These are phyloP conservation scores for Ambispora gerdemannii DNA, from an alignment of 192 early-diverging fungal genomes.

Conservation along the genomic window DNA sequence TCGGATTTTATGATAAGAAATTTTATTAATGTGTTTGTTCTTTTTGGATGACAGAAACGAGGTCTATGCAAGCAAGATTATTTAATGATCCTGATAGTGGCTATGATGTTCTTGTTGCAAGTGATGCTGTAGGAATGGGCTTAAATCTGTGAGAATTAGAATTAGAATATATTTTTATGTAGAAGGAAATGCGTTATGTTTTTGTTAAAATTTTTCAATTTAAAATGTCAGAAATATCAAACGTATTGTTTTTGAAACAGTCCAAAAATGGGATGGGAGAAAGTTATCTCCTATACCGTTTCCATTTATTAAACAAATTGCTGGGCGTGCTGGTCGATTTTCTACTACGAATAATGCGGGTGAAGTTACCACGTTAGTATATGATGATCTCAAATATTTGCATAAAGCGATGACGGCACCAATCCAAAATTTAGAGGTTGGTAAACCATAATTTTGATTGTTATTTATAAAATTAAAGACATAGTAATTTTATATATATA, in stretches of 20 bases:
- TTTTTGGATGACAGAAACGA: conserved; percentile 59
- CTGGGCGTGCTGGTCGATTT: conserved; percentile 86
- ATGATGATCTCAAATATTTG: conserved; percentile 27
- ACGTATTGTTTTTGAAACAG: conserved; percentile 77
- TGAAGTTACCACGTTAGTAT: conserved; percentile 64
- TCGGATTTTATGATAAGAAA: conserved; percentile 7
- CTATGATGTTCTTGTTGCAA: conserved; percentile 85
- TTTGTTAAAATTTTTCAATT: not conserved
- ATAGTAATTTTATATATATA: not conserved
- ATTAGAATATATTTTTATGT: not conserved
- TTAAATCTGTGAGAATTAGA: conserved; percentile 69
- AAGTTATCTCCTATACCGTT: conserved; percentile 49
- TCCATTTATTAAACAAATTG: conserved; percentile 91
- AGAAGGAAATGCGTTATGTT: conserved; percentile 3
- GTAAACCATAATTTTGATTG: conserved; percentile 1
- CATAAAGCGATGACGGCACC: conserved; percentile 19
- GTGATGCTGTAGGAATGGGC: conserved; percentile 98
- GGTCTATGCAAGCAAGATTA: conserved; percentile 79
- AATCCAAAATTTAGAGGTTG: conserved; percentile 23
- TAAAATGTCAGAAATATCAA: conserved; percentile 67
- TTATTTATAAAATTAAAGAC: not conserved
- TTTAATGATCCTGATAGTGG: conserved; percentile 83
- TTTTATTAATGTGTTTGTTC: not conserved
- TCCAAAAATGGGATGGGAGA: conserved; percentile 80
- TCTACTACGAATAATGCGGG: conserved; percentile 65